Base-by-base conservation (phyloP, 1,284 basidiomycete species). In the Coniferiporia weirii region DNA sequence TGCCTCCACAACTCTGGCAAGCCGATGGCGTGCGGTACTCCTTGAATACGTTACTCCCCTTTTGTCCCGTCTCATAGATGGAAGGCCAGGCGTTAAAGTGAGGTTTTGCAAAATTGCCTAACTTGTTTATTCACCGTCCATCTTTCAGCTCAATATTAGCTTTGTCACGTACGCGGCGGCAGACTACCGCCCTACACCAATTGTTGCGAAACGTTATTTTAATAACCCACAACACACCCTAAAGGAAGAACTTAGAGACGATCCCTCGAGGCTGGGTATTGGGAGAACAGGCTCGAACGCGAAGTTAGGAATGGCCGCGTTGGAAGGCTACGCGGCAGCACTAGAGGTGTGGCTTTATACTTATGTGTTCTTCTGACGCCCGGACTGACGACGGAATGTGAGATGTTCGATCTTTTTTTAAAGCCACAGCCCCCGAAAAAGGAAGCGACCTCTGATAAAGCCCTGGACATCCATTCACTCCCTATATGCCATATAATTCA, bases 291-390 rank as follows among this genome's bases (percentile, higher is more conserved):
- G 76, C 34, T 75, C 75, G 1, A 79, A 79, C 20, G 78, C 74
- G 0, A 69, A 63, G 51, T 71, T 72, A 54, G 87, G 87, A 1
- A 78, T 88, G 79, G 84, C 85, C 22, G 83, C 83, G 3, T 70
- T 91, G 4, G 88, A 91, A 59, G 88, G 84, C 1, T 71, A 89
- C 15, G 84, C 87, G 13, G 83, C 87, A 19, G 83, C 81, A 15
- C 70, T 91, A 19, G 88, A 91, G 78, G 88, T 89, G 64, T 55
- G 74, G 67, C 22, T 27, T 3, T 12, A 35, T 35, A 1, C 40
- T 47, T 19, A 36, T 43, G 10, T 13, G 10, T 38, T 38, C 7
- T 20, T 1, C 10, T 49, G 13, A 12, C 15, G 9, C 4, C 47
- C 20, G 34, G 20, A n/a, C 52, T 50, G 36, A 54, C 22, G 13